Base-by-base conservation (phyloP, 106 monocot species). In the Acorus calamus region DNA sequence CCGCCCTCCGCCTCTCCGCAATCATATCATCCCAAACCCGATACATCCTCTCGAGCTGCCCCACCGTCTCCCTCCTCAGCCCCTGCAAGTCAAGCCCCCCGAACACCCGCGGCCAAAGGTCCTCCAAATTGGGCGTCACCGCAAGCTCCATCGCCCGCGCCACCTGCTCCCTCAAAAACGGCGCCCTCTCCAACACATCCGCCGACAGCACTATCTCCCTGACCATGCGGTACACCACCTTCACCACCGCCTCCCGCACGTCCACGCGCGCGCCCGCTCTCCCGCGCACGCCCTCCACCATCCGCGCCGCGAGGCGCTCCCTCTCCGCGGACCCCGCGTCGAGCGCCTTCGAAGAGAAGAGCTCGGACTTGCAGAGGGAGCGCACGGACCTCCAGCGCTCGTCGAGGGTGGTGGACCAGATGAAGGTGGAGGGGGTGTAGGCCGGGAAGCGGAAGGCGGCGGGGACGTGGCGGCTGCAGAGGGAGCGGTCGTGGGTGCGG, bases 351-450 rank as follows among this genome's bases (percentile, higher is more conserved):
- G 47, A 6, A 43, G 64, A 64, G 47, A 72, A 57, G 49, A 72
- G 43, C 47, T 65, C 46, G 12, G 49, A 3, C 47, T n/a, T n/a
- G 49, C 55, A 55, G 49, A 72, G 10, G 41, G 57, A 42, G 2
- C 72, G 64, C 3, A 64, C 64, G 6, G 50, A 64, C 64, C 44
- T 64, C 72, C 72, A 65, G 1, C 44, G n/a, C 42, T 49, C 64
- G 64, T 72, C 72, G 64, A 55, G 49, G 63, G 7, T 3, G 28
- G 49, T 4, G 14, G 49, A 2, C 72, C 72, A 72, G 5, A 45
- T 49, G 9, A 72, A 28, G 49, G 63, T 57, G 56, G 56, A 46
- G 45, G 41, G 56, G n/a, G 48, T 8, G 64, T 44, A 72, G 47
- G 50, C 8, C 11, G 61, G 56, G 5, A 49, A 7, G 11, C 13